Percentiles rank a stretch among this genome's conserved stretches.
Evolutionary conservation across 2,329 filamentous ascomycete species (phyloP).

Genomic region (Aspergillus sp.): DNA sequence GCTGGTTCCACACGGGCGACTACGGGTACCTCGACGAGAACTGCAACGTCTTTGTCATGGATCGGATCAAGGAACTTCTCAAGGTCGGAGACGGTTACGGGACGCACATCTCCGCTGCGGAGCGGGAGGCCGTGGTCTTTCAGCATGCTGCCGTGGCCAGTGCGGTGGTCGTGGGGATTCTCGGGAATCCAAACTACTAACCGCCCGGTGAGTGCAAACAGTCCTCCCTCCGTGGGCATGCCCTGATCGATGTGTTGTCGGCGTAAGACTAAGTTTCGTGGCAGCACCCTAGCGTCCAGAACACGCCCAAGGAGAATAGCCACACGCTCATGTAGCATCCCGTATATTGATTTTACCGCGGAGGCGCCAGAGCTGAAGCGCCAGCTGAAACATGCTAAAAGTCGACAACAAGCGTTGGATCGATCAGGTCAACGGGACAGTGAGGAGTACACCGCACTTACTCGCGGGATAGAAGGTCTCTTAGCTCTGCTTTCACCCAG

Average conservation of each 20-base stretch:
- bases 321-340: not conserved
- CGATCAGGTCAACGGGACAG: not conserved
- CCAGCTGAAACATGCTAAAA: conserved; percentile 6
- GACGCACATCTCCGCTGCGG: conserved; percentile 28
- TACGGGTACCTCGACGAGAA: conserved; percentile 21
- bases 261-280: no score
- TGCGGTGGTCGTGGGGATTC: conserved; percentile 28
- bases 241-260: no score
- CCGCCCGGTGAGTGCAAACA: no score
- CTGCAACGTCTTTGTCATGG: conserved; percentile 21
- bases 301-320: no score
- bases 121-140: conserved; percentile 34
- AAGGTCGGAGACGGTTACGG: conserved; percentile 37
- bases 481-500: conserved; percentile 3
- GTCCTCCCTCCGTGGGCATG: no score
- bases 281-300: no score
- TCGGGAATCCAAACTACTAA: not conserved
- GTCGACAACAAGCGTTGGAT: conserved; percentile 7
- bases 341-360: conserved; percentile 5
- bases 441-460: conserved; percentile 4
- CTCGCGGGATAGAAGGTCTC: conserved; percentile 6
- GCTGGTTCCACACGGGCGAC: conserved; percentile 23
- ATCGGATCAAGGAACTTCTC: conserved; percentile 30
- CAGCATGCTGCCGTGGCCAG: conserved; percentile 28
- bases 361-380: conserved; percentile 6